phyloP scores from a whole-genome alignment of 2,329 filamentous ascomycete genomes.

The Seiridium cupressi region DNA sequence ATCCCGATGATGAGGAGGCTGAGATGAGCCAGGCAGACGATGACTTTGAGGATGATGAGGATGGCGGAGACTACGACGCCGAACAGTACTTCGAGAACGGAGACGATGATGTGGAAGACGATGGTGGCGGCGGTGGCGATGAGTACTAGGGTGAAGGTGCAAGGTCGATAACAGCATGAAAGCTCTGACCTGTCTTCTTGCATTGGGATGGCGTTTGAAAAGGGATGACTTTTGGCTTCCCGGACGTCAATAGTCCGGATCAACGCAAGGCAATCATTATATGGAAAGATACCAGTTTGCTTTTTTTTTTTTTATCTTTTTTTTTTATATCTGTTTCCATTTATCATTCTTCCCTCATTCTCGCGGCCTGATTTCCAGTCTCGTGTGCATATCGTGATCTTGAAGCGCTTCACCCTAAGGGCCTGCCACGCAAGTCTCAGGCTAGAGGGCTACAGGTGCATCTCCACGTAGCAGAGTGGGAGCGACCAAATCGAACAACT shows the following conservation, averaged over 20 bases:
- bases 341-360: no score
- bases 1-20: slow-evolving; percentile 31
- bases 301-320: not conserved
- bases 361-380: no score
- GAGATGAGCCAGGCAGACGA: slow-evolving; percentile 37
- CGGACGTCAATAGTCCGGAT: not conserved
- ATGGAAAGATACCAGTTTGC: not conserved
- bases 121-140: slow-evolving; percentile 41
- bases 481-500: no score
- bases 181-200: not conserved
- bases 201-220: slow-evolving; percentile 10
- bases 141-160: slow-evolving; percentile 13
- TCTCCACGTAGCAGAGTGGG: no score
- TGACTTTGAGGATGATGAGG: slow-evolving; percentile 52
- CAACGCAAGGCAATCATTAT: not conserved
- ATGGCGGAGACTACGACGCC: slow-evolving; percentile 60
- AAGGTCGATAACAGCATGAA: not conserved
- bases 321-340: not conserved
- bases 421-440: no score
- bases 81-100: slow-evolving; percentile 61
- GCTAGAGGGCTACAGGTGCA: no score
- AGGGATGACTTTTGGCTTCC: not conserved
- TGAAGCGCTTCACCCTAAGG: no score
- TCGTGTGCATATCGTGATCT: no score
- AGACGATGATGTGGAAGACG: slow-evolving; percentile 51